Percentiles rank a stretch among this genome's conserved stretches.
These are phyloP conservation scores for Coemansia sp. DNA, from an alignment of 192 early-diverging fungal genomes.

Conservation along the genomic window DNA sequence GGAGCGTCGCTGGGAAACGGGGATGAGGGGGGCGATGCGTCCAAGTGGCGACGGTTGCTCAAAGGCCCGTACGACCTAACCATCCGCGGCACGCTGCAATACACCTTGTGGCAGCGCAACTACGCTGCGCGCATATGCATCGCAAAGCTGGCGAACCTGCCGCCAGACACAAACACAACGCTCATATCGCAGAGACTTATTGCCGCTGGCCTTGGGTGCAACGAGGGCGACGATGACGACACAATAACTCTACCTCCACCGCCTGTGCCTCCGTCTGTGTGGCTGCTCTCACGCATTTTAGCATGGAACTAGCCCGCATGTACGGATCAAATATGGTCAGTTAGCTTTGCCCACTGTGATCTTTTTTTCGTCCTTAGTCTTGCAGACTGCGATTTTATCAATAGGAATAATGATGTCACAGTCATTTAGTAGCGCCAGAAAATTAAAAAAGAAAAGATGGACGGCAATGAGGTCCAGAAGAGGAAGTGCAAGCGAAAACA, in stretches of 20 bases:
- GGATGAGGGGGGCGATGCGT: constrained; percentile 42
- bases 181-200: constrained; percentile 1
- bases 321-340: neutral
- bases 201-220: constrained; percentile 48
- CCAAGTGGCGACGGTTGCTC: constrained; percentile 44
- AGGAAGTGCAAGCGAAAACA: neutral
- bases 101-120: constrained; percentile 57
- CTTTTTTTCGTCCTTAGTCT: neutral
- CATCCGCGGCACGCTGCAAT: constrained; percentile 57
- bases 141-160: constrained; percentile 54
- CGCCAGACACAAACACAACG: constrained; percentile 33
- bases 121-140: constrained; percentile 56
- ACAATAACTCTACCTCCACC: constrained; percentile 40
- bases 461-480: neutral
- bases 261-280: constrained; percentile 20
- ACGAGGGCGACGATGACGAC: constrained; percentile 51
- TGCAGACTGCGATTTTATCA: too few species aligned
- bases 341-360: neutral
- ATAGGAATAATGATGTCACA: too few species aligned
- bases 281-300: neutral
- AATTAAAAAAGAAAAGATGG: too few species aligned
- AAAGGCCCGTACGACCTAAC: constrained; percentile 58
- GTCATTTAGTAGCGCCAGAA: too few species aligned
- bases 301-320: neutral
- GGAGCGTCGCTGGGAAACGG: constrained; percentile 36